A percentile compares a stretch with the other conserved stretches of the same genome.
These are phyloP conservation scores for Mentha longifolia DNA, from an alignment of 257 asterid genomes.

Conservation along the genomic window DNA sequence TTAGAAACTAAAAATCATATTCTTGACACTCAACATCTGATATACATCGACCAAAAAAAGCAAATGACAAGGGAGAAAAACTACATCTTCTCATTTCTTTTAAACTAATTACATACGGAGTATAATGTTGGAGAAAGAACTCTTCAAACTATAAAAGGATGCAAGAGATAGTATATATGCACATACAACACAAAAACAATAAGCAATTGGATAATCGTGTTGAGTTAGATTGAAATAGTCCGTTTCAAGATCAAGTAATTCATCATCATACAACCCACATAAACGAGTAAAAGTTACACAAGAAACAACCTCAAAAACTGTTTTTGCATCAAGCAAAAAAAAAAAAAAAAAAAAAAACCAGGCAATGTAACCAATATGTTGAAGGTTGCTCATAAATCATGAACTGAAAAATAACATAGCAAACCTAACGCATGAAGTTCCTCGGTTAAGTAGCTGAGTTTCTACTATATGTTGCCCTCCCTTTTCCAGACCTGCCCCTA, in stretches of 20 bases:
- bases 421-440: slow-evolving; percentile 30
- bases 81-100: neutral
- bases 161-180: neutral
- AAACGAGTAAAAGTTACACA: slow-evolving; percentile 2
- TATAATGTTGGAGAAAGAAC: neutral
- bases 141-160: neutral
- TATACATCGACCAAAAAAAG: neutral
- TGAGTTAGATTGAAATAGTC: neutral
- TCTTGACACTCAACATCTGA: neutral
- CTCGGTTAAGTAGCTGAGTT: slow-evolving; percentile 31
- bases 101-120: neutral
- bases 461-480: slow-evolving; percentile 39
- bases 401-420: slow-evolving; percentile 7
- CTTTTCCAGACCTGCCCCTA: slow-evolving; percentile 36
- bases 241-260: slow-evolving; percentile 11
- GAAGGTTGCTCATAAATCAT: slow-evolving; percentile 6
- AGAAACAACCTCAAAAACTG: neutral
- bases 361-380: slow-evolving; percentile 13
- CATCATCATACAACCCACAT: slow-evolving; percentile 6
- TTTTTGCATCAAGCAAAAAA: neutral
- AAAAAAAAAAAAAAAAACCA: neutral
- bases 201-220: neutral
- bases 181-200: neutral
- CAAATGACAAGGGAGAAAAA: neutral
- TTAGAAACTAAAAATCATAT: neutral